Conservation (phyloP, 2,329 filamentous ascomycete species). For the Chaetomiaceae sp. region DNA sequence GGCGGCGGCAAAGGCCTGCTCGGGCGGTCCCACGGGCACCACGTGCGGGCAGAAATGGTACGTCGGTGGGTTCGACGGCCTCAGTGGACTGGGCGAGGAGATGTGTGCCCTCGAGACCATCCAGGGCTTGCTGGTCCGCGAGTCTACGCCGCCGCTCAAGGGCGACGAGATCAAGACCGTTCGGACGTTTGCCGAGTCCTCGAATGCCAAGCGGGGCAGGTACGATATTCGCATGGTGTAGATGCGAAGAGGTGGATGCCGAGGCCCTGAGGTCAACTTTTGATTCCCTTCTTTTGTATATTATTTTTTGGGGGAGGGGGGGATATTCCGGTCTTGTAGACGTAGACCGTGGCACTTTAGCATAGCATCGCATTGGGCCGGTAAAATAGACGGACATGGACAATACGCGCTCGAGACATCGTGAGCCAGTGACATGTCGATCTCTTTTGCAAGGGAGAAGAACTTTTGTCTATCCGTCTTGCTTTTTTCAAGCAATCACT, state of each 20-base stretch:
- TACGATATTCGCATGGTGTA: neutral
- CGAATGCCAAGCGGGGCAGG: conserved; percentile 2
- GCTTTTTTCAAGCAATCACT: conserved; percentile 33
- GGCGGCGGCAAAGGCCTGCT: conserved; percentile 55
- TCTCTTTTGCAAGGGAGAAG: too few species aligned
- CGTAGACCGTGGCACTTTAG: conserved; percentile 5
- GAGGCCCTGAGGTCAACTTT: too few species aligned
- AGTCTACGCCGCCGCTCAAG: conserved; percentile 43
- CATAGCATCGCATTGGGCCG: conserved; percentile 11
- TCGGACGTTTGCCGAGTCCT: conserved; percentile 25
- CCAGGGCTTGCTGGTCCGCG: conserved; percentile 51
- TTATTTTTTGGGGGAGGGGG: conserved; percentile 10
- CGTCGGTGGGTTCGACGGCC: conserved; percentile 51
- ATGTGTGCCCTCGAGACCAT: conserved; percentile 62
- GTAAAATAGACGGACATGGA: conserved; percentile 11
- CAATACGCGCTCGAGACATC: too few species aligned
- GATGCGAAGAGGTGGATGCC: neutral
- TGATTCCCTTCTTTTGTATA: conserved; percentile 14
- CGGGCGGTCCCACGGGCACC: conserved; percentile 48
- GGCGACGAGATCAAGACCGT: conserved; percentile 46
- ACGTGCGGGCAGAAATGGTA: conserved; percentile 63
- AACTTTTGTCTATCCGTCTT: neutral
- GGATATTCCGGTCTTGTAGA: conserved; percentile 1
- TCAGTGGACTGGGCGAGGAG: conserved; percentile 56
- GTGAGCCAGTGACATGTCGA: too few species aligned